Evolutionary conservation across 2,329 filamentous ascomycete genomes (phyloP), one percentile per base, ranked within the genome.

Genomic region (Chalaropsis ovoidea): DNA sequence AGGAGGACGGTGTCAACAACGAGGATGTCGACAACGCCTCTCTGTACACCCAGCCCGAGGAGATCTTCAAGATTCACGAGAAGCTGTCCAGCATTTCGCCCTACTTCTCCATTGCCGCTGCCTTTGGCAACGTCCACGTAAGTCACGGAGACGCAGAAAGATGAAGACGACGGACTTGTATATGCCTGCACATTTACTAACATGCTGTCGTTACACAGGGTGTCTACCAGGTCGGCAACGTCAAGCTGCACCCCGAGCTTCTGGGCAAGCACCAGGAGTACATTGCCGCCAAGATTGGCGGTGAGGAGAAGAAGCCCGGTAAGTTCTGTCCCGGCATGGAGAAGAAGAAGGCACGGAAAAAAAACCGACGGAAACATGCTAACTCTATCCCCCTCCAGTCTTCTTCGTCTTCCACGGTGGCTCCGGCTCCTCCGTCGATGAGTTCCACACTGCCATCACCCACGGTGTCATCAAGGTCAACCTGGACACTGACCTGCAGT

Each of bases 351-450:
- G 10, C 11, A 22, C 19, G 22, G 10, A n/a, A 24, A 19, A n/a
- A 49, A 49, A 49, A 31, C 31, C 7, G 19, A 10, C 5, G 19
- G 2, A 42, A 4, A 56, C 10, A 24, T 39, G 49, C 47, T 54
- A 54, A 63, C 62, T 8, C 22, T 2, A n/a, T 17, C 3, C 19
- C 13, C 1, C 22, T 35, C 1, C 15, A 65, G 66, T 97, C 75
- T 97, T 92, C 86, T 90, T 99, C 74, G 94, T 99, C 77, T 99
- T 99, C 88, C 94, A 99, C 84, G 94, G 94, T 74, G 94, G 94
- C 73, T 95, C 90, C 70, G 94, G 94, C 71, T 95, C 89, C 70
- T 82, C 83, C 76, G 95, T 96, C 82, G 78, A 90, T 72, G 94
- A 99, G 81, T 99, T 89, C 84, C 82, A 81, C 69, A 85, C 90